These are phyloP conservation scores for Prunus fruticosa DNA, from an alignment of 306 rosid species.

Conservation along the genomic window DNA sequence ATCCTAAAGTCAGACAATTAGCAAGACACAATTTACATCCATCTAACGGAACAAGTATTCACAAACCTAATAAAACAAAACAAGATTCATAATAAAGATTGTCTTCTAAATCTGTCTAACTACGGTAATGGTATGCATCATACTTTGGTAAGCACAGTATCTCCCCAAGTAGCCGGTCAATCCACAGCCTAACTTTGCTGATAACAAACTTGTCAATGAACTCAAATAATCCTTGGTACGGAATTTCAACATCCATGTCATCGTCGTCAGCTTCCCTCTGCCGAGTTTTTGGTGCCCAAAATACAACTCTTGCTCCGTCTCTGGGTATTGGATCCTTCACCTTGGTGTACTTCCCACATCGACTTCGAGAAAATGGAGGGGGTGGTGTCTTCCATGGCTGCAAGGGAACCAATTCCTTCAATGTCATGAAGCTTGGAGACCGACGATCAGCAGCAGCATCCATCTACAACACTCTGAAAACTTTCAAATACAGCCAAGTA, in stretches of 20 bases:
- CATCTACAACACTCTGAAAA: slow-evolving; percentile 7
- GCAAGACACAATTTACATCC: too few species aligned
- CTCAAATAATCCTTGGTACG: slow-evolving; percentile 33
- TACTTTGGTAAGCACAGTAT: slow-evolving; percentile 18
- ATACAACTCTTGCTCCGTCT: slow-evolving; percentile 22
- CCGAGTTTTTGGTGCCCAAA: slow-evolving; percentile 9
- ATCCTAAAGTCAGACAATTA: background rate
- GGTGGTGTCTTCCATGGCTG: slow-evolving; percentile 41
- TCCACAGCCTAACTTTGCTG: slow-evolving; percentile 15
- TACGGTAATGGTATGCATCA: background rate
- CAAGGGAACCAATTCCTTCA: slow-evolving; percentile 39
- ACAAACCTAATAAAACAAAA: background rate
- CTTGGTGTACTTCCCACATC: slow-evolving; percentile 29
- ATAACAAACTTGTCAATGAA: slow-evolving; percentile 22
- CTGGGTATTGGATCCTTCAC: slow-evolving; percentile 27
- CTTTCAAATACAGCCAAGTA: too few species aligned
- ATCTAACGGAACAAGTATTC: background rate
- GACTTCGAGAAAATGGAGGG: slow-evolving; percentile 10
- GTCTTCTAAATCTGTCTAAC: background rate
- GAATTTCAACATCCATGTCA: slow-evolving; percentile 9
- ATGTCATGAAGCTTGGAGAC: slow-evolving; percentile 5
- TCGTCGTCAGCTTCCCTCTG: background rate
- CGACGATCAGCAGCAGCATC: background rate
- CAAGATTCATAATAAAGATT: background rate
- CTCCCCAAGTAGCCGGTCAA: slow-evolving; percentile 18